Conservation (phyloP, 2,329 filamentous ascomycete species). For the Apiospora arundinis region DNA sequence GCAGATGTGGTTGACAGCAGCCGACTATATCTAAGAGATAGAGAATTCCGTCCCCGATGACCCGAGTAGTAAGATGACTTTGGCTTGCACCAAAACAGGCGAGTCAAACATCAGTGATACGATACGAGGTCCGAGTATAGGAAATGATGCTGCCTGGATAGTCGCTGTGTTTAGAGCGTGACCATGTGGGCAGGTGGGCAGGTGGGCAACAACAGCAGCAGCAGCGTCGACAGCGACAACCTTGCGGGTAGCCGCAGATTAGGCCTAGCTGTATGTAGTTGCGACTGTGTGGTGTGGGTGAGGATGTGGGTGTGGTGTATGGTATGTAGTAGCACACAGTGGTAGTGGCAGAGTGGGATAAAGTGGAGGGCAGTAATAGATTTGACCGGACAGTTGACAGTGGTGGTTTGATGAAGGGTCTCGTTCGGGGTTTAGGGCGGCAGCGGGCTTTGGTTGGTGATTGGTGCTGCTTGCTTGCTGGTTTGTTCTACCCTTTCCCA, state of each 20-base stretch:
- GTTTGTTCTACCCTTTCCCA: not conserved
- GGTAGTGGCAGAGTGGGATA: not conserved
- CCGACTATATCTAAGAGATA: not conserved
- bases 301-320: not conserved
- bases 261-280: not conserved
- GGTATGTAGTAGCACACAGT: not conserved
- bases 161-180: slow-evolving; percentile 6
- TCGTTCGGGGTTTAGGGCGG: not conserved
- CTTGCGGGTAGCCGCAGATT: slow-evolving; percentile 14
- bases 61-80: not conserved
- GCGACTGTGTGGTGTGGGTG: not conserved
- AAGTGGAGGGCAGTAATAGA: slow-evolving; percentile 16
- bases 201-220: not conserved
- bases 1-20: not conserved
- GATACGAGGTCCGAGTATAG: slow-evolving; percentile 6
- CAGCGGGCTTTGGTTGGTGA: not conserved
- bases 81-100: not conserved
- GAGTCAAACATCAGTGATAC: slow-evolving; percentile 14
- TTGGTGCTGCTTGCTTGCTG: not conserved
- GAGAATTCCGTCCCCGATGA: not conserved
- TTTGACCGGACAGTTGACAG: slow-evolving; percentile 9
- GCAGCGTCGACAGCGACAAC: not conserved
- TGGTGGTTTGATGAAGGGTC: slow-evolving; percentile 6
- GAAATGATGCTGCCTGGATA: slow-evolving; percentile 9
- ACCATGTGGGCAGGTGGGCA: slow-evolving; percentile 13